phyloP scores from a whole-genome alignment of 192 early-diverging fungal genomes.

The Phycomyces blakesleeanus region DNA sequence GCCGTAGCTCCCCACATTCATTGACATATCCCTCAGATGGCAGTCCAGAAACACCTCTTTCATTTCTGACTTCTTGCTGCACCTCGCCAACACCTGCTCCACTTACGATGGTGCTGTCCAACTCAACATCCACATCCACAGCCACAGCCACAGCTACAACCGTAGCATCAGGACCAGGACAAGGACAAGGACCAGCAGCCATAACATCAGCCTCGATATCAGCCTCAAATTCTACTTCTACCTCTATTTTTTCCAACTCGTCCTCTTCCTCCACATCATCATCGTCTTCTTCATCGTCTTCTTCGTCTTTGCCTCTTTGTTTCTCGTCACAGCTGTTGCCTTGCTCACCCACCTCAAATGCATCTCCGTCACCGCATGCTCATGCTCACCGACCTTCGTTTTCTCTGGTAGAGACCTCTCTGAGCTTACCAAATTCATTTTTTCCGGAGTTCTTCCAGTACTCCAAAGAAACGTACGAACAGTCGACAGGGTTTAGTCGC shows the following conservation, averaged over 20 bases:
- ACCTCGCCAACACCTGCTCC: conserved; percentile 8
- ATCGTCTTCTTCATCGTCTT: too few species aligned
- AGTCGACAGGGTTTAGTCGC: background rate
- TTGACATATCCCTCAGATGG: background rate
- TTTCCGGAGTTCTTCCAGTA: conserved; percentile 29
- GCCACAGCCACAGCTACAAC: too few species aligned
- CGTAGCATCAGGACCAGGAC: background rate
- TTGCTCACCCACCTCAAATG: conserved; percentile 3
- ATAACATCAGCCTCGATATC: too few species aligned
- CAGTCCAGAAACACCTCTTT: conserved; percentile 5
- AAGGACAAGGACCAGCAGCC: too few species aligned
- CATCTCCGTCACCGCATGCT: conserved; percentile 12
- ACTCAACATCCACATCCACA: background rate
- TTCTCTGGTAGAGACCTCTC: background rate
- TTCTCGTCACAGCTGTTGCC: background rate
- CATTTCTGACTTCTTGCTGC: conserved; percentile 2
- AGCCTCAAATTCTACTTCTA: too few species aligned
- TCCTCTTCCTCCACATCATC: background rate
- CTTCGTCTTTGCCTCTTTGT: background rate
- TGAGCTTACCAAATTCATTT: background rate
- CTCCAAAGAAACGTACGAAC: conserved; percentile 24
- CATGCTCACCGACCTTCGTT: conserved; percentile 1
- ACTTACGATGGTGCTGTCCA: background rate
- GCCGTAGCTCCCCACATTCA: background rate
- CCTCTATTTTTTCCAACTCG: background rate